Conservation (phyloP, 345 rosid species). For the Syzygium grande region DNA sequence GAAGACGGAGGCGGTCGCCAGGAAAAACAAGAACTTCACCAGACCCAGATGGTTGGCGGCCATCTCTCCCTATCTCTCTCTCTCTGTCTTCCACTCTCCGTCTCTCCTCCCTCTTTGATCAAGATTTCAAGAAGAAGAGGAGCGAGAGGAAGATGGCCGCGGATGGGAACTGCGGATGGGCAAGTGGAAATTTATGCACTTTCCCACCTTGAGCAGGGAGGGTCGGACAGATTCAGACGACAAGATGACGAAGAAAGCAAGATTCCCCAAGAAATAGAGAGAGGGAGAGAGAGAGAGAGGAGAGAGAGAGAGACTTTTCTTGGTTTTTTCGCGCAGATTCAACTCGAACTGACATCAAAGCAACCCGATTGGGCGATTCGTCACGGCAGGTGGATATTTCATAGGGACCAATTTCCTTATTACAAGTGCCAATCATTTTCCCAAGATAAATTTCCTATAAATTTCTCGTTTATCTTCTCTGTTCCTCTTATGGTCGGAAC, state of each 20-base stretch:
- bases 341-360: not conserved
- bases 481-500: not conserved
- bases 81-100: not conserved
- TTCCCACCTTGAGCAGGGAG: not conserved
- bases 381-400: not conserved
- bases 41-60: not conserved
- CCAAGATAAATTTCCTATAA: not conserved
- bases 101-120: not conserved
- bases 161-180: not conserved
- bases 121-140: not conserved
- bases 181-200: not conserved
- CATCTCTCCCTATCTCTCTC: not conserved
- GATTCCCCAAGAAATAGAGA: not conserved
- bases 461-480: not conserved
- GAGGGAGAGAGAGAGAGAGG: not conserved
- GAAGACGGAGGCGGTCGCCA: not conserved
- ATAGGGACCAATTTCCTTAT: not conserved
- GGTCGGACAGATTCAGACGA: not conserved
- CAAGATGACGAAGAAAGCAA: not conserved
- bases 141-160: not conserved
- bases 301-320: not conserved
- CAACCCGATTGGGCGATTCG: not conserved
- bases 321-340: not conserved
- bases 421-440: not conserved
- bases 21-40: not conserved